Conservation (phyloP, 129 eudicot species). For the Helianthus annuus region HanXRQr2.0-SUNRISE NC_035445.2:149724277-149724776, state of each 20-base stretch:
- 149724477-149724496: slow-evolving; percentile 61
- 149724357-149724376: too few species aligned
- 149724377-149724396: too few species aligned
- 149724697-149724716: slow-evolving; percentile 85
- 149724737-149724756: slow-evolving; percentile 68
- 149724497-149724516: slow-evolving; percentile 62
- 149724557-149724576: slow-evolving; percentile 68
- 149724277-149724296: too few species aligned
- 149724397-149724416: too few species aligned
- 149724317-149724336: too few species aligned
- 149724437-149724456: neutral
- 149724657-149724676: slow-evolving; percentile 80
- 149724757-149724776: slow-evolving; percentile 80
- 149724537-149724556: slow-evolving; percentile 56
- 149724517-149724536: slow-evolving; percentile 53
- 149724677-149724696: slow-evolving; percentile 84
- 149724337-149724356: too few species aligned
- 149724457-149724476: slow-evolving; percentile 2
- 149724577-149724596: slow-evolving; percentile 60
- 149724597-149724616: slow-evolving; percentile 67
- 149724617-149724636: slow-evolving; percentile 54
- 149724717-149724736: slow-evolving; percentile 60
- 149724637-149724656: slow-evolving; percentile 56
- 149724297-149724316: too few species aligned
- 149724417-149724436: too few species aligned